phyloP scores from a whole-genome alignment of 352 stramenopile genomes.

The Pythium sukuiense region DNA sequence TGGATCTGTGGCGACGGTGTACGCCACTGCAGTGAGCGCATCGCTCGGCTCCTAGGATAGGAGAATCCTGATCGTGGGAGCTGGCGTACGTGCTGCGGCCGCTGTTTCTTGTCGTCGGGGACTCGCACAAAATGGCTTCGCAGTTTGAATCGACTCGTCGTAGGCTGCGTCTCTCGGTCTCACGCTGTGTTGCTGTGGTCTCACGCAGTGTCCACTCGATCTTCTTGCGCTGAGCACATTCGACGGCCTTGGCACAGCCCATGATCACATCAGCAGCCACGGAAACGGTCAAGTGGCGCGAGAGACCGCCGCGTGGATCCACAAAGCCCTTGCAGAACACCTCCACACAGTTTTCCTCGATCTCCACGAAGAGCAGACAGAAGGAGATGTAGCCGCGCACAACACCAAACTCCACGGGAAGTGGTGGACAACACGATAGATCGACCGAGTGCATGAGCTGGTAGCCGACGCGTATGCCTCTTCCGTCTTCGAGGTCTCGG shows the following conservation, averaged over 20 bases:
- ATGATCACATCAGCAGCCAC: slow-evolving; percentile 29
- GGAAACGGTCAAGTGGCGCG: slow-evolving; percentile 24
- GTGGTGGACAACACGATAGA: slow-evolving; percentile 20
- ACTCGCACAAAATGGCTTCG: slow-evolving; percentile 12
- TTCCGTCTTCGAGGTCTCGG: background rate
- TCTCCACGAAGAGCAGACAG: slow-evolving; percentile 36
- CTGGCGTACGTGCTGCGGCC: background rate
- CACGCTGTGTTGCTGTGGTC: background rate
- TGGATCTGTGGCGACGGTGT: slow-evolving; percentile 6
- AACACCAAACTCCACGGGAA: slow-evolving; percentile 25
- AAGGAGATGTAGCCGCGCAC: slow-evolving; percentile 38
- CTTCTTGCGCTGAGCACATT: slow-evolving; percentile 30
- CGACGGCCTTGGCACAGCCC: slow-evolving; percentile 20
- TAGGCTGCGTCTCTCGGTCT: background rate
- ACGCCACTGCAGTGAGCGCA: slow-evolving; percentile 8
- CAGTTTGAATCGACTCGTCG: background rate
- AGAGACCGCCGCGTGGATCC: slow-evolving; percentile 31
- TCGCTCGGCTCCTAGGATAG: background rate
- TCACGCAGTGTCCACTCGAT: slow-evolving; percentile 27
- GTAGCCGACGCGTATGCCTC: slow-evolving; percentile 24
- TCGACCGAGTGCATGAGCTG: slow-evolving; percentile 41
- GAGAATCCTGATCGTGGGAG: background rate
- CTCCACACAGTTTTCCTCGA: slow-evolving; percentile 18
- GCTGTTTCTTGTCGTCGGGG: background rate
- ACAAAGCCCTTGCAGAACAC: slow-evolving; percentile 44